phyloP scores from a whole-genome alignment of 1,284 basidiomycete genomes.

The Cryptococcus jaspeensis region DNA sequence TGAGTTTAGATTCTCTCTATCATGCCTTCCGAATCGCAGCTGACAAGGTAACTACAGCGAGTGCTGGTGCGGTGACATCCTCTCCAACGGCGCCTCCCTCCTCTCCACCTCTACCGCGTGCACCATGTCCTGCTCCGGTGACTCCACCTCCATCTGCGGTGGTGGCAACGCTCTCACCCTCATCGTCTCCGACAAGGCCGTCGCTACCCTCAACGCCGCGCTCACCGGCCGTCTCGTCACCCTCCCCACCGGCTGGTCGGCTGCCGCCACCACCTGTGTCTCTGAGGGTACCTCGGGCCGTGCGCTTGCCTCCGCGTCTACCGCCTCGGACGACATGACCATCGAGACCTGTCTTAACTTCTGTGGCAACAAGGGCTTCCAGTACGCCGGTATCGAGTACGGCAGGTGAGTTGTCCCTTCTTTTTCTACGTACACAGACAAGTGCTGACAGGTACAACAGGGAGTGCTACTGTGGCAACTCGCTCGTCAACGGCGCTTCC shows the following conservation, averaged over 20 bases:
- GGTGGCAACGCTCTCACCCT: slow-evolving; percentile 24
- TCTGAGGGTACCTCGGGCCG: slow-evolving; percentile 22
- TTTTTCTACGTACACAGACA: too few species aligned
- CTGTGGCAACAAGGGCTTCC: slow-evolving; percentile 25
- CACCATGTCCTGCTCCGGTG: slow-evolving; percentile 33
- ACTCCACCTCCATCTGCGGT: slow-evolving; percentile 28
- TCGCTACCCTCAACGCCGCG: slow-evolving; percentile 11
- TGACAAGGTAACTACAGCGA: slow-evolving; percentile 6
- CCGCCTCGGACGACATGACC: slow-evolving; percentile 25
- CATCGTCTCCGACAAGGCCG: slow-evolving; percentile 13
- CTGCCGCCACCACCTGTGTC: slow-evolving; percentile 20
- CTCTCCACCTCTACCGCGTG: slow-evolving; percentile 14
- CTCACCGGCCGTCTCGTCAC: slow-evolving; percentile 9
- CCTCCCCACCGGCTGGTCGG: slow-evolving; percentile 24
- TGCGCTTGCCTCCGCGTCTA: slow-evolving; percentile 21
- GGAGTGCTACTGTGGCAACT: slow-evolving; percentile 26
- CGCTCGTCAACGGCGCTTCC: slow-evolving; percentile 17
- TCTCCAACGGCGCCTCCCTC: slow-evolving; percentile 26
- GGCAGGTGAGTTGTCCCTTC: too few species aligned
- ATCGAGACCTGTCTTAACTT: slow-evolving; percentile 24
- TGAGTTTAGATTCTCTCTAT: neutral
- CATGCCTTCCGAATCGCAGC: neutral
- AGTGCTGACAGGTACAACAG: neutral
- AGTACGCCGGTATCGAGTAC: slow-evolving; percentile 24
- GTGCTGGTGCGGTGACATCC: slow-evolving; percentile 33